Base-by-base conservation (phyloP, 140 eudicot species). In the Erigeron philadelphicus region DNA sequence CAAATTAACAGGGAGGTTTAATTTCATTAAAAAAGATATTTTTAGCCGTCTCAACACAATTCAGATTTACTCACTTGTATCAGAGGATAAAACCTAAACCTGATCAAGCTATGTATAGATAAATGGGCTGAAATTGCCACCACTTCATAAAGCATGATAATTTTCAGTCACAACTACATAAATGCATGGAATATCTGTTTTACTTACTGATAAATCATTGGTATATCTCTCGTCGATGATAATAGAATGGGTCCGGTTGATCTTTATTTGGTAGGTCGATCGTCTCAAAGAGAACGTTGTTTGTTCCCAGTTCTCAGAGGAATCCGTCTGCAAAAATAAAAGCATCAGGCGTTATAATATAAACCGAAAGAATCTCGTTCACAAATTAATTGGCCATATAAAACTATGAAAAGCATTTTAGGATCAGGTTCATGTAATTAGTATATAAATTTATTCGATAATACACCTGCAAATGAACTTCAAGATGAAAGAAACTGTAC, bases 271-370 rank as follows among this genome's bases (percentile, higher is more conserved):
- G 79, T 85, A 94, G 65, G 81, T 84, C 4, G 88, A 83, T 69
- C 95, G 77, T 78, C 83, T 76, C 89, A 94, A 59, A 57, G 61
- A 52, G 50, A 94, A 73, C 46, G 89, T 89, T 76, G 97, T 84
- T 64, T 62, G 86, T 80, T 89, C 97, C 95, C 95, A 89, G 43
- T 81, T 80, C 78, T 94, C 95, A 50, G 84, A 47, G 49, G 95
- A 72, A 72, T 87, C 95, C 80, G 84, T 73, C 99, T 89, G 87
- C 68, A 75, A 45, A 58, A 66, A 52, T 18, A 45, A 60, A 31
- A 23, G 2, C 35, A 8, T 44, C 67, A 41, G 12, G 58, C 23
- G 40, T 60, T 42, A 43, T 9, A 43, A 50, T 11, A 62, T 21
- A 12, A n/a, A 38, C 23, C n/a, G 44, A 61, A 61, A 49, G 18